phyloP scores from a whole-genome alignment of 768 basidiomycete species.

The Glaciozyma martinii region DNA sequence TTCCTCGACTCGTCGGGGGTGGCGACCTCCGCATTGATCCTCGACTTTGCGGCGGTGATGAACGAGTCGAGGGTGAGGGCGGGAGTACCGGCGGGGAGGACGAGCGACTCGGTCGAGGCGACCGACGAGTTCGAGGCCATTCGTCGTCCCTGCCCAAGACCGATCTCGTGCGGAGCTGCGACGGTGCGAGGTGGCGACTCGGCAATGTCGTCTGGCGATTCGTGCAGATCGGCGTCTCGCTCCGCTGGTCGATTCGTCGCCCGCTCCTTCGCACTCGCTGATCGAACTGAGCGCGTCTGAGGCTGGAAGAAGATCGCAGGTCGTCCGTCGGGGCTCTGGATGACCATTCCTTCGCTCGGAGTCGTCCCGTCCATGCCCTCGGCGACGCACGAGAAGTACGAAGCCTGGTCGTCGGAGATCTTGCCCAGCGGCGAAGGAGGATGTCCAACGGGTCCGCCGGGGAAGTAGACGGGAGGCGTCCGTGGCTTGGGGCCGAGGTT shows the following conservation, averaged over 20 bases:
- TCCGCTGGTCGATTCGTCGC: constrained; percentile 8
- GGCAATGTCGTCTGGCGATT: background rate
- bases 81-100: constrained; percentile 15
- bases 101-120: background rate
- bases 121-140: background rate
- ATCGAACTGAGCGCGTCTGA: constrained; percentile 20
- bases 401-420: constrained; percentile 18
- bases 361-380: constrained; percentile 50
- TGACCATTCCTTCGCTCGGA: constrained; percentile 74
- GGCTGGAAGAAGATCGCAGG: constrained; percentile 96
- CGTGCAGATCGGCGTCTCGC: constrained; percentile 7
- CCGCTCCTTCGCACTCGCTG: constrained; percentile 10
- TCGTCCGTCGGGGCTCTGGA: constrained; percentile 86
- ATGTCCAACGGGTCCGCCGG: background rate
- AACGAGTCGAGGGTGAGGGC: constrained; percentile 30
- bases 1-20: background rate
- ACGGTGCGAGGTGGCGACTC: constrained; percentile 7
- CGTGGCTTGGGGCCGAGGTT: constrained; percentile 14
- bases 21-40: background rate
- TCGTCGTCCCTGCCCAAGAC: constrained; percentile 5
- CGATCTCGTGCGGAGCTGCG: constrained; percentile 22
- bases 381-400: constrained; percentile 29
- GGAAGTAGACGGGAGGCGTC: constrained; percentile 22
- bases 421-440: constrained; percentile 27
- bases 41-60: constrained; percentile 19